Evolutionary conservation across 768 basidiomycete species (phyloP).

Genomic region (Russula abietina): DNA sequence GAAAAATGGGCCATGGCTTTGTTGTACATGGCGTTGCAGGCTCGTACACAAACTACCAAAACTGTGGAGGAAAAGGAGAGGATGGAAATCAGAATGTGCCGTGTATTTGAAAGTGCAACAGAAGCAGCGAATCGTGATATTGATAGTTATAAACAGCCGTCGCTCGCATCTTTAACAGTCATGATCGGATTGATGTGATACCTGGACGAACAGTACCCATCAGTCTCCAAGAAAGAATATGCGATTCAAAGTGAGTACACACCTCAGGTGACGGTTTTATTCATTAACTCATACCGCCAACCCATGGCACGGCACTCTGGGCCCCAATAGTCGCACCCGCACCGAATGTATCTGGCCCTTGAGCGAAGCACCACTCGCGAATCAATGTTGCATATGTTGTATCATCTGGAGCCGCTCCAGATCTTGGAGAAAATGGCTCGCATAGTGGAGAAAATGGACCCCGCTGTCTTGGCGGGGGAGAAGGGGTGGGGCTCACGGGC

Average conservation of each 20-base stretch:
- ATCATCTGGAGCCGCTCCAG: conserved; percentile 5
- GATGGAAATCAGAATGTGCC: background rate
- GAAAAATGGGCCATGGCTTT: background rate
- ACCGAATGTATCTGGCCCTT: conserved; percentile 19
- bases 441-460: conserved; percentile 14
- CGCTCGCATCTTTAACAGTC: background rate
- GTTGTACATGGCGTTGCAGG: conserved; percentile 1
- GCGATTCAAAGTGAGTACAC: background rate
- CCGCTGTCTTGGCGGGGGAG: conserved; percentile 17
- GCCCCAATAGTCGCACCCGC: conserved; percentile 8
- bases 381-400: conserved; percentile 22
- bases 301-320: conserved; percentile 20
- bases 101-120: background rate
- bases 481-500: conserved; percentile 13
- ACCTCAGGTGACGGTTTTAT: background rate
- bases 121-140: conserved; percentile 8
- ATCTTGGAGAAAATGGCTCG: conserved; percentile 14
- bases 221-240: background rate
- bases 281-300: conserved; percentile 14
- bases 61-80: background rate
- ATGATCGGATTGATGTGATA: background rate
- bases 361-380: conserved; percentile 26
- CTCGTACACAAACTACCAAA: conserved; percentile 7
- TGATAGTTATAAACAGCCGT: conserved; percentile 17
- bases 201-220: background rate